Evolutionary conservation across 106 monocot genomes (phyloP), one percentile per base, ranked within the genome.

Genomic region (Platanthera guangdongensis): DNA sequence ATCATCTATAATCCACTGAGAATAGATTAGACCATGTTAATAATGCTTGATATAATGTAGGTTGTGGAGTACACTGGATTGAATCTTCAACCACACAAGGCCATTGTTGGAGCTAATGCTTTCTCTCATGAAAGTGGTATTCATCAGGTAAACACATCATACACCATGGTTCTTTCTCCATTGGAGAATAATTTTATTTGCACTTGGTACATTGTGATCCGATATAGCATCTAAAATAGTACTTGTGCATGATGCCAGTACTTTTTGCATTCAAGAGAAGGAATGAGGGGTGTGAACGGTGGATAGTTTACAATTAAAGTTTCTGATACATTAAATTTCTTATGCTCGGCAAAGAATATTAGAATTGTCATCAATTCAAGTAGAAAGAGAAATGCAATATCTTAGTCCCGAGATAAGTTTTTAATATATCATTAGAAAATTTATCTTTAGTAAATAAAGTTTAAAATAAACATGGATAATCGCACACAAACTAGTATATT

Each of bases 111-210:
- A 53, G 57, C 57, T 4, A 81, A 81, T 71, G 76, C 60, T 72
- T 81, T 81, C 59, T 14, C 57, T 13, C 81, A 81, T 72, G 81
- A 81, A 76, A 76, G 81, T 55, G 75, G 81, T 55, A 75, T 75
- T 39, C 65, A 81, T 48, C 81, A 81, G 75, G 75, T 73, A 73
- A 12, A 11, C 3, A 67, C 32, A 30, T 67, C 32, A 19, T 60
- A 60, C 3, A 39, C 12, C 30, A 67, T 67, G 6, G 0, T 57
- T 46, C 25, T 57, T 7, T 6, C 1, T 19, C 6, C 21, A 60
- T 60, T 60, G 59, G 59, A 3, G 19, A 60, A 60, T 60, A 21
- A 8, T 60, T 13, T 21, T 60, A 60, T 60, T 18, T 21, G 59
- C n/a, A 60, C 21, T 15, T 55, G 55, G 21, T 60, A 21, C 59